Percentiles rank a stretch among this genome's conserved stretches.
phyloP scores from a whole-genome alignment of 257 asterid species.

The Solanum sejunctum region DNA sequence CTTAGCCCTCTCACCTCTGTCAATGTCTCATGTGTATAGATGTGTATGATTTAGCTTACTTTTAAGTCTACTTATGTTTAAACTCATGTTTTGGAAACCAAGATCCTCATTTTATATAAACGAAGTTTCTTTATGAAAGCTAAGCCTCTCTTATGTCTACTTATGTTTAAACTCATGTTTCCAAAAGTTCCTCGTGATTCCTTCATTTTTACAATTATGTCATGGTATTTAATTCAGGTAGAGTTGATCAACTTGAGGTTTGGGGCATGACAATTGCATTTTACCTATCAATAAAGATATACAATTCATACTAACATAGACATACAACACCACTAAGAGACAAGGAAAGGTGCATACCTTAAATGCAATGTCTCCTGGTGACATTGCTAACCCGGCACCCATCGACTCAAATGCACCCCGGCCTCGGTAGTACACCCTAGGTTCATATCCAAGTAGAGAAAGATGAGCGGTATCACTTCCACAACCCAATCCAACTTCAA shows the following conservation, averaged over 20 bases:
- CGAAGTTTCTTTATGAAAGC: background rate
- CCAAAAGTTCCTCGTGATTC: background rate
- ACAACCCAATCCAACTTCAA: slow-evolving; percentile 87
- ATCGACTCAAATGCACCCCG: slow-evolving; percentile 97
- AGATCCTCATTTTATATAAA: background rate
- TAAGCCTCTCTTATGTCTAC: background rate
- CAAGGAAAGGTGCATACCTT: slow-evolving; percentile 33
- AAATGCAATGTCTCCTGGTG: slow-evolving; percentile 93
- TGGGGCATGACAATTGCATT: background rate
- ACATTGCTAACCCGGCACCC: slow-evolving; percentile 98
- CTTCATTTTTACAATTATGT: background rate
- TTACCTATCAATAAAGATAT: background rate
- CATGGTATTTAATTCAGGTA: background rate
- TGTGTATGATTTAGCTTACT: background rate
- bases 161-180: background rate
- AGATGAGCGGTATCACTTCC: slow-evolving; percentile 99
- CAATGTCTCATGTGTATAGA: background rate
- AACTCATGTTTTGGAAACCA: background rate
- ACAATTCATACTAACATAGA: background rate
- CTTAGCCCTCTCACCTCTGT: background rate
- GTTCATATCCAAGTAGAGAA: slow-evolving; percentile 85
- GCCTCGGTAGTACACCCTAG: slow-evolving; percentile 82
- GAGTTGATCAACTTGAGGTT: background rate
- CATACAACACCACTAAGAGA: background rate
- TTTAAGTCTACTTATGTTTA: background rate